phyloP scores from a whole-genome alignment of 495 filamentous ascomycete genomes.

The Penicilliopsis zonata region DNA sequence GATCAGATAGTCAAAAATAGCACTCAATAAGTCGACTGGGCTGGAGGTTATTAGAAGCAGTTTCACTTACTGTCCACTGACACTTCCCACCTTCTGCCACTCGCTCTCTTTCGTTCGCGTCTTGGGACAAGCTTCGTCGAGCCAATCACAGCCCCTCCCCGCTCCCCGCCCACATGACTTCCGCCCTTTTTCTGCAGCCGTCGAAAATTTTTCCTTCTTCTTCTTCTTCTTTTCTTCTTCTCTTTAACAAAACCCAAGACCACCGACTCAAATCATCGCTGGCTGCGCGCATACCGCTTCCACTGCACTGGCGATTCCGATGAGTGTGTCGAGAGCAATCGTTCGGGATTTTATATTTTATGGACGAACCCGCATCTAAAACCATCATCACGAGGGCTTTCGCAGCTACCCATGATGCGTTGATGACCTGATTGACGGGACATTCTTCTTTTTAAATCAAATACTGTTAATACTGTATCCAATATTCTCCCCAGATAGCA shows the following conservation, averaged over 20 bases:
- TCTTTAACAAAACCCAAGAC: constrained; percentile 52
- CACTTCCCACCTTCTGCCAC: too few species aligned
- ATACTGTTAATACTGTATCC: too few species aligned
- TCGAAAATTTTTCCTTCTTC: constrained; percentile 10
- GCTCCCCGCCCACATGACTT: constrained; percentile 13
- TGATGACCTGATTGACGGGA: constrained; percentile 95
- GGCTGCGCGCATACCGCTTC: constrained; percentile 37
- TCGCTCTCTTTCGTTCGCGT: too few species aligned
- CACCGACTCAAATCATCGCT: constrained; percentile 92
- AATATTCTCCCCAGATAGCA: too few species aligned
- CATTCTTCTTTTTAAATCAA: constrained; percentile 32
- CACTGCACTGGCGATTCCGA: constrained; percentile 79
- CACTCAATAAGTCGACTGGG: too few species aligned
- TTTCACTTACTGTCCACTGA: background rate
- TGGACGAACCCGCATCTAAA: constrained; percentile 73
- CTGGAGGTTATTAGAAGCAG: background rate
- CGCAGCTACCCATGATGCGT: constrained; percentile 81
- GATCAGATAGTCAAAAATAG: too few species aligned
- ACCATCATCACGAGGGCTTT: constrained; percentile 98
- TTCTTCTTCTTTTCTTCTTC: constrained; percentile 23
- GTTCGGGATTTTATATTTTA: too few species aligned
- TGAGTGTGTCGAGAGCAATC: constrained; percentile 73
- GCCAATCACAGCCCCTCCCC: constrained; percentile 22
- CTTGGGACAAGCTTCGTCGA: too few species aligned
- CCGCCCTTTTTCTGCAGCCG: constrained; percentile 7